These are phyloP conservation scores for Sclerotinia trifoliorum DNA, from an alignment of 2,329 filamentous ascomycete species.

Conservation along the genomic window DNA sequence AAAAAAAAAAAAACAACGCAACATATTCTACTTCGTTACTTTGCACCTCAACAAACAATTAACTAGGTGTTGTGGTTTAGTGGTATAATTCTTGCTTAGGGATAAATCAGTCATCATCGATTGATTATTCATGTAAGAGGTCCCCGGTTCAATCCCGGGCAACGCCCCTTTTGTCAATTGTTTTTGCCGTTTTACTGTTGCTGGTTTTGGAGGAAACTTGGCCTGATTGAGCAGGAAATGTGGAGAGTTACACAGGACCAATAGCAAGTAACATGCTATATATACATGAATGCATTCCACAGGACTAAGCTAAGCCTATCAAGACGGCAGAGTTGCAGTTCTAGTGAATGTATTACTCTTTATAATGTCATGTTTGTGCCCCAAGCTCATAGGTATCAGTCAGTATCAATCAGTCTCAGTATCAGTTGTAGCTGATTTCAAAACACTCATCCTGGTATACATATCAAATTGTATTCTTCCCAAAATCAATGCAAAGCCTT, in stretches of 20 bases:
- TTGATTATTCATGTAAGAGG: constrained; percentile 18
- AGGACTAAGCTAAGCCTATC: background rate
- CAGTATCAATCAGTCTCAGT: no score
- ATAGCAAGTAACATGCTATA: background rate
- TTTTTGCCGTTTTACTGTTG: background rate
- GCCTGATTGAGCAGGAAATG: background rate
- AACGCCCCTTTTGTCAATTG: background rate
- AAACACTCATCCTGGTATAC: no score
- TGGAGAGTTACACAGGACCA: background rate
- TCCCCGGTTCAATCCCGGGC: constrained; percentile 24
- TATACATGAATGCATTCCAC: background rate
- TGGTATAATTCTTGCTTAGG: constrained; percentile 25
- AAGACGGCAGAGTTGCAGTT: background rate
- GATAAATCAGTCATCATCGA: background rate
- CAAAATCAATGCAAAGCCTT: no score
- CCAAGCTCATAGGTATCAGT: background rate
- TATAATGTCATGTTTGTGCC: no score
- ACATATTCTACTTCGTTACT: fast-evolving
- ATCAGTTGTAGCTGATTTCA: background rate
- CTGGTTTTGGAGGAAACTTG: no score
- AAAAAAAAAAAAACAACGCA: no score
- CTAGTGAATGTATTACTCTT: no score
- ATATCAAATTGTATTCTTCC: no score
- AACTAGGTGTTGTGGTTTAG: constrained; percentile 17
- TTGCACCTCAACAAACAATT: fast-evolving